These are phyloP conservation scores for Clavariopsis aquatica DNA, from an alignment of 495 filamentous ascomycete species.

Conservation along the genomic window DNA sequence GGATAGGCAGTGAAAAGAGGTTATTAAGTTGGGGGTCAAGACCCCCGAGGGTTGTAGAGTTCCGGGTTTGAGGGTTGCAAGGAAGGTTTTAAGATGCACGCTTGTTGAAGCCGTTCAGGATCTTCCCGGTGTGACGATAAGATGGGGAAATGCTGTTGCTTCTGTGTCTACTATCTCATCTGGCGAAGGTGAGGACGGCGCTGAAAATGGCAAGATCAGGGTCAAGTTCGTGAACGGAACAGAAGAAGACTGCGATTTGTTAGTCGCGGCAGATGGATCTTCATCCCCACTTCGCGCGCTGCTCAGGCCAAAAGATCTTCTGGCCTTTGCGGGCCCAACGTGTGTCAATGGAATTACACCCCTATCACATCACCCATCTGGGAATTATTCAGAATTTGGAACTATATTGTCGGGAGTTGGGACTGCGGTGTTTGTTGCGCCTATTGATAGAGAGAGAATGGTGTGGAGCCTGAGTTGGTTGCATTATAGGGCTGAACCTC, in stretches of 20 bases:
- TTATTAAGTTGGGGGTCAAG: constrained; percentile 23
- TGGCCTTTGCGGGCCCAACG: constrained; percentile 19
- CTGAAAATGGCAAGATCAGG: not conserved
- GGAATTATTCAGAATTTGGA: constrained; percentile 7
- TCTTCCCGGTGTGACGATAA: constrained; percentile 1
- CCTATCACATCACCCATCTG: not conserved
- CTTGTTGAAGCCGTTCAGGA: constrained; percentile 17
- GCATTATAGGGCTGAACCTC: not conserved
- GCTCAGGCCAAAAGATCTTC: constrained; percentile 5
- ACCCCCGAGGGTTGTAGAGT: constrained; percentile 22
- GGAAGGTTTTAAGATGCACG: constrained; percentile 16
- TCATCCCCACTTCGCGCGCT: constrained; percentile 4
- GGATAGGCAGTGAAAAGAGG: constrained; percentile 33
- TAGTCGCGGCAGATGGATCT: constrained; percentile 20
- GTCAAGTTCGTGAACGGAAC: constrained; percentile 5
- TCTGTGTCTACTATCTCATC: not conserved
- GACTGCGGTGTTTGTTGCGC: constrained; percentile 20
- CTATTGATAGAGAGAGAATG: not conserved
- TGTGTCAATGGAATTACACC: constrained; percentile 14
- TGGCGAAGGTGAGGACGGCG: not conserved
- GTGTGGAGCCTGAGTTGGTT: constrained; percentile 19
- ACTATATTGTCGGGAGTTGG: constrained; percentile 7
- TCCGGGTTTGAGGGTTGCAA: constrained; percentile 30
- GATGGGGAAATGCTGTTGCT: not conserved
- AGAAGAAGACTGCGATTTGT: constrained; percentile 2